Conservation (phyloP, 805 yeast genomes). For the Lachancea meyersii region DNA sequence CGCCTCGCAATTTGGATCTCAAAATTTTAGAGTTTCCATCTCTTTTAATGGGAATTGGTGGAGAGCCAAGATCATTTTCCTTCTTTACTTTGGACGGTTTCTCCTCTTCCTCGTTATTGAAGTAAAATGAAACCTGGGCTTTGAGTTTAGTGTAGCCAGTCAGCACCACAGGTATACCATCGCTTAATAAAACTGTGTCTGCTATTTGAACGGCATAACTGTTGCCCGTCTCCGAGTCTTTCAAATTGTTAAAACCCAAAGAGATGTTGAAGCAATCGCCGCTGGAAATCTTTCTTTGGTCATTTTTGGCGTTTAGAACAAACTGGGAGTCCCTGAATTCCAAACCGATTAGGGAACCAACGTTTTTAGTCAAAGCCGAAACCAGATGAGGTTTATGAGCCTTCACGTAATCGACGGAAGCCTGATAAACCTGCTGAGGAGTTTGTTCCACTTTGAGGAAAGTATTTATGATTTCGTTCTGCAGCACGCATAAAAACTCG, state of each 20-base stretch:
- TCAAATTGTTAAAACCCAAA: conserved; percentile 66
- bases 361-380: conserved; percentile 61
- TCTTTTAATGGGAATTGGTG: conserved; percentile 29
- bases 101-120: conserved; percentile 60
- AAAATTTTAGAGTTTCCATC: conserved; percentile 55
- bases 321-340: conserved; percentile 80
- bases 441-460: conserved; percentile 60
- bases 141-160: conserved; percentile 69
- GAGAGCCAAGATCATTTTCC: conserved; percentile 27
- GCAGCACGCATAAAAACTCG: conserved; percentile 65
- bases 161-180: conserved; percentile 49
- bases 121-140: conserved; percentile 75
- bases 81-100: conserved; percentile 39
- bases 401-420: conserved; percentile 54
- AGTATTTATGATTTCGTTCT: conserved; percentile 50
- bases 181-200: conserved; percentile 72
- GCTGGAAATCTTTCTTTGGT: conserved; percentile 50
- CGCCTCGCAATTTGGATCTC: conserved; percentile 74
- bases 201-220: conserved; percentile 67
- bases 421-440: conserved; percentile 61
- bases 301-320: conserved; percentile 66
- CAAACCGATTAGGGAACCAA: conserved; percentile 85
- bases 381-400: conserved; percentile 61
- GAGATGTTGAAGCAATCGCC: conserved; percentile 73
- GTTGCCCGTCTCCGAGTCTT: conserved; percentile 45